A percentile compares a stretch with the other conserved stretches of the same genome.
Evolutionary conservation across 1,284 basidiomycete species (phyloP).

Genomic region (Sanghuangporus weigelae): DNA sequence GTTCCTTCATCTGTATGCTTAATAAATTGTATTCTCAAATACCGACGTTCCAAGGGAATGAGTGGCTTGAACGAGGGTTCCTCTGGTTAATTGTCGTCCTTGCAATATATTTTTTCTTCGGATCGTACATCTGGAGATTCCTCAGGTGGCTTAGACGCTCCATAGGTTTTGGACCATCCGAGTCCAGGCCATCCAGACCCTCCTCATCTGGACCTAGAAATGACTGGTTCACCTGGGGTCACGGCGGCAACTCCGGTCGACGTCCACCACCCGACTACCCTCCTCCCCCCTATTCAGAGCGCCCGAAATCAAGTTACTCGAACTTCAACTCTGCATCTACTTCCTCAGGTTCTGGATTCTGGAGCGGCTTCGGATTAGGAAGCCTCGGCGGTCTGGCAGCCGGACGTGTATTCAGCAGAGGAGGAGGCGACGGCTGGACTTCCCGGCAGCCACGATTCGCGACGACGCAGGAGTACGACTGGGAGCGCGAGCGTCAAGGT

Average conservation of each 20-base stretch:
- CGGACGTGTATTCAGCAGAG: neutral
- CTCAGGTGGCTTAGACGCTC: neutral
- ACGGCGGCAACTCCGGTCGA: neutral
- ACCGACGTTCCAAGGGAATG: neutral
- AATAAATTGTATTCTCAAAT: neutral
- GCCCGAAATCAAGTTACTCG: neutral
- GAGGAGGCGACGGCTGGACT: neutral
- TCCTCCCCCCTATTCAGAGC: conserved; percentile 10
- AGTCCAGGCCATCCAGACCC: neutral
- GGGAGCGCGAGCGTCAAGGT: conserved; percentile 9
- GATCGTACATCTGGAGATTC: neutral
- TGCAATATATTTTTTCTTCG: conserved; percentile 42
- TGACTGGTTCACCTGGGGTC: neutral
- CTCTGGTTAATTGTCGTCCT: conserved; percentile 50
- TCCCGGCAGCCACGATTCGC: neutral
- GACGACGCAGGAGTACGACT: conserved; percentile 9
- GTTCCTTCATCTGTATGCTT: conserved; percentile 8
- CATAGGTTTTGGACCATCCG: neutral
- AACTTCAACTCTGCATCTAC: neutral
- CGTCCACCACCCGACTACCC: conserved; percentile 4
- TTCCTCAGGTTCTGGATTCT: conserved; percentile 8
- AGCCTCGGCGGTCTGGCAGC: conserved; percentile 9
- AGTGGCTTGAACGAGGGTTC: conserved; percentile 34
- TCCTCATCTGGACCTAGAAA: neutral
- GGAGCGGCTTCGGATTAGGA: conserved; percentile 13